Conservation (phyloP, 352 stramenopile genomes). For the Phytophthora quininea region DNA sequence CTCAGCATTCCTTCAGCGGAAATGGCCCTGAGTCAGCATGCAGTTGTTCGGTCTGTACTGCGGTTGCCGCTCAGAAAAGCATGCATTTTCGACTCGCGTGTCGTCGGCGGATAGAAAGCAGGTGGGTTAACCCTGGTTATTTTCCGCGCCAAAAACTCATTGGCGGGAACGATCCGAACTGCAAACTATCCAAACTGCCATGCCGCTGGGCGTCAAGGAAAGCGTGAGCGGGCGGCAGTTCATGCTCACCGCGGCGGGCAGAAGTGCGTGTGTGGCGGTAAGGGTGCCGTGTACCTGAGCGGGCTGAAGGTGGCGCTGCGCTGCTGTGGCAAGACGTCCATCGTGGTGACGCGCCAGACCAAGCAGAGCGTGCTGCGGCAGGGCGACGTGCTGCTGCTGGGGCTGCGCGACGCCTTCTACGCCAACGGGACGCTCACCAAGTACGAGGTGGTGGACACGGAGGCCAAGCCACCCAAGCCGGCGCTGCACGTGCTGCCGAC, state of each 20-base stretch:
- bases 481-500: slow-evolving; percentile 40
- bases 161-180: background rate
- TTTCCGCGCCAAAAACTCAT: slow-evolving; percentile 2
- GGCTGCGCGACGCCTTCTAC: slow-evolving; percentile 75
- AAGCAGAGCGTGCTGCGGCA: slow-evolving; percentile 80
- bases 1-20: too few species aligned
- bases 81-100: too few species aligned
- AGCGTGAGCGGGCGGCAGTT: slow-evolving; percentile 72
- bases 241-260: slow-evolving; percentile 43
- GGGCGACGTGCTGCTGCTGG: slow-evolving; percentile 74
- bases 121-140: too few species aligned
- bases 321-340: slow-evolving; percentile 77
- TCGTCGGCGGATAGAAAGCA: too few species aligned
- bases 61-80: too few species aligned
- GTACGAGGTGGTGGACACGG: slow-evolving; percentile 78
- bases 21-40: too few species aligned
- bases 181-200: background rate
- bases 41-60: too few species aligned
- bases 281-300: slow-evolving; percentile 72
- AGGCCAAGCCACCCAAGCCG: slow-evolving; percentile 26
- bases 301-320: slow-evolving; percentile 71
- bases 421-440: slow-evolving; percentile 85
- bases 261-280: slow-evolving; percentile 70
- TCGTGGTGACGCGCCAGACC: slow-evolving; percentile 72
- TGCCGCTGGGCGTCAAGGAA: slow-evolving; percentile 70